Conservation (phyloP, 179 eudicot genomes). For the Amaranthus tricolor region DNA sequence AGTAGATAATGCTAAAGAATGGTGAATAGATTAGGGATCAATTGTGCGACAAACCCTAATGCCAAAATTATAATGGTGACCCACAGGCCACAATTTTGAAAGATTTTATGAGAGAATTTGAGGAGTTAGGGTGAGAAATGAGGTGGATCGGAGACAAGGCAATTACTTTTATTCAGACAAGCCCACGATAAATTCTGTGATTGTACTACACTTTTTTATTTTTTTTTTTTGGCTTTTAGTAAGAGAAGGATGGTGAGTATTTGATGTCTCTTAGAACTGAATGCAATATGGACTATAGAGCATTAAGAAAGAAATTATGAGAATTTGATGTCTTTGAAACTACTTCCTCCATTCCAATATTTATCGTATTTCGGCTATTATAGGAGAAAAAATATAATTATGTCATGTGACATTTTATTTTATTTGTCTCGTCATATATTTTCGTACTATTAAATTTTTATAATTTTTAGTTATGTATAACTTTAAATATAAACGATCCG, state of each 20-base stretch:
- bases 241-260: background rate
- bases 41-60: slow-evolving; percentile 27
- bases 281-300: background rate
- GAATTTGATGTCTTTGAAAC: too few species aligned
- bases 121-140: background rate
- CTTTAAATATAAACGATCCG: background rate
- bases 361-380: too few species aligned
- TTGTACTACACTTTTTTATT: too few species aligned
- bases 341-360: too few species aligned
- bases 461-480: too few species aligned
- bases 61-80: background rate
- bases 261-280: background rate
- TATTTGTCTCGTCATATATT: too few species aligned
- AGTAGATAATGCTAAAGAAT: background rate
- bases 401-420: background rate
- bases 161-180: background rate
- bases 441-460: background rate
- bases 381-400: background rate
- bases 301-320: too few species aligned
- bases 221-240: background rate
- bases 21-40: slow-evolving; percentile 1
- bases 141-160: slow-evolving; percentile 4
- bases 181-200: too few species aligned
- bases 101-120: background rate
- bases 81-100: background rate